Conservation (phyloP, 169 alveolate species). For the Plasmodium gaboni region DNA sequence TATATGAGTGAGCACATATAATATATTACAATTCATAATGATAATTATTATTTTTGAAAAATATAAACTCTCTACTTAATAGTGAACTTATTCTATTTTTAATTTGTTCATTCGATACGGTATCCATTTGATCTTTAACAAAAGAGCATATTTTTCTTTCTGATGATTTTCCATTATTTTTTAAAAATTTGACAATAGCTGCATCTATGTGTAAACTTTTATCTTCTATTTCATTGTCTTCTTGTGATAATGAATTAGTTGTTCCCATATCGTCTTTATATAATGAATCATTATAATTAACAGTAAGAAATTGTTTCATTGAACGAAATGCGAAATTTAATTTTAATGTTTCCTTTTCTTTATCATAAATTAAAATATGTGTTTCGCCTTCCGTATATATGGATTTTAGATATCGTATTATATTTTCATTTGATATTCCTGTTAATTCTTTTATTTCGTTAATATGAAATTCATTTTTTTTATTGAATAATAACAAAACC, state of each 20-base stretch:
- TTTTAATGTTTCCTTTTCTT: constrained; percentile 20
- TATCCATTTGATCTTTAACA: constrained; percentile 36
- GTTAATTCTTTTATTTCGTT: constrained; percentile 23
- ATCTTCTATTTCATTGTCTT: constrained; percentile 44
- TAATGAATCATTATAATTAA: constrained; percentile 30
- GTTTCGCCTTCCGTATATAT: constrained; percentile 27
- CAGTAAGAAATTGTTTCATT: constrained; percentile 36
- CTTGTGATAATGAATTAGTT: constrained; percentile 43
- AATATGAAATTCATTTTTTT: constrained; percentile 31
- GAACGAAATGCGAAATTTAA: constrained; percentile 28
- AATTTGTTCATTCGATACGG: constrained; percentile 56
- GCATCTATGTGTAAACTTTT: constrained; percentile 70
- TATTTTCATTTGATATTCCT: constrained; percentile 29
- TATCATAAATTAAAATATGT: constrained; percentile 55
- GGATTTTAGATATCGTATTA: constrained; percentile 40
- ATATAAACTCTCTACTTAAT: constrained; percentile 57
- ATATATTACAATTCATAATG: constrained; percentile 25
- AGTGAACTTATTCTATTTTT: constrained; percentile 47
- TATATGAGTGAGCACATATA: no score
- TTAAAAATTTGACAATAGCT: constrained; percentile 54
- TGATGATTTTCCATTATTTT: constrained; percentile 53
- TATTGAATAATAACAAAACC: constrained; percentile 29
- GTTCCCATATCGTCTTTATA: constrained; percentile 24
- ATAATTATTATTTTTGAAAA: constrained; percentile 41
- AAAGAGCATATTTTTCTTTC: constrained; percentile 39